Base-by-base conservation (phyloP, 495 filamentous ascomycete species). In the Aspergillus ellipticus region DNA sequence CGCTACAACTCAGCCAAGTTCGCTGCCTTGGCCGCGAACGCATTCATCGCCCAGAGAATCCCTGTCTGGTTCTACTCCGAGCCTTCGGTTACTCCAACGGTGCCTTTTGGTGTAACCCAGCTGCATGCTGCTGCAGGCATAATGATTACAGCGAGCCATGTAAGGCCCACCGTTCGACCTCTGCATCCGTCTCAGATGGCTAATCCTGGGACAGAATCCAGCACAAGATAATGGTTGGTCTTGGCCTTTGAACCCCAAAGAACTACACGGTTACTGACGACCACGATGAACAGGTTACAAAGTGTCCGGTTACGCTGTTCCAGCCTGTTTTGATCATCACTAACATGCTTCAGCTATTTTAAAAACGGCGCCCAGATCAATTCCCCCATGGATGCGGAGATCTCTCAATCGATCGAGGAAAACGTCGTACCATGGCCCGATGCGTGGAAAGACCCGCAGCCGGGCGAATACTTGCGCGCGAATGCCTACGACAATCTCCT, bases 91-190 rank as follows among this genome's bases (percentile, higher is more conserved):
- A 90, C 87, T 15, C 87, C 87, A 16, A 66, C 87, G 54, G 84
- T 90, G n/a, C 81, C 87, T 3, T 90, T 87, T 64, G 82, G 78
- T 4, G 80, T 89, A 42, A 74, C 67, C 2, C 63, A 81, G 47
- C 69, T 83, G 50, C 66, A 69, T 33, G 82, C 86, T 51, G 79
- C 77, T 7, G 86, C 84, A 28, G 87, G 87, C 41, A 71, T 90
- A 20, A 89, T 90, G 87, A 76, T 89, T 46, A 89, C 87, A 42
- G 87, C 87, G 21, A 85, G 82, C 56, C 84, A 88, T 66, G 75
- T 78, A 74, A 49, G 75, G 58, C 22, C 19, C 47, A 29, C 16
- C 3, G 33, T 42, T 35, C 42, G 53, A 19, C 15, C 16, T 8
- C 20, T 16, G 29, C 19, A 22, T 16, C 22, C 19, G 17, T 16